phyloP scores from a whole-genome alignment of 768 basidiomycete species.

The Amanita pallidorosea region DNA sequence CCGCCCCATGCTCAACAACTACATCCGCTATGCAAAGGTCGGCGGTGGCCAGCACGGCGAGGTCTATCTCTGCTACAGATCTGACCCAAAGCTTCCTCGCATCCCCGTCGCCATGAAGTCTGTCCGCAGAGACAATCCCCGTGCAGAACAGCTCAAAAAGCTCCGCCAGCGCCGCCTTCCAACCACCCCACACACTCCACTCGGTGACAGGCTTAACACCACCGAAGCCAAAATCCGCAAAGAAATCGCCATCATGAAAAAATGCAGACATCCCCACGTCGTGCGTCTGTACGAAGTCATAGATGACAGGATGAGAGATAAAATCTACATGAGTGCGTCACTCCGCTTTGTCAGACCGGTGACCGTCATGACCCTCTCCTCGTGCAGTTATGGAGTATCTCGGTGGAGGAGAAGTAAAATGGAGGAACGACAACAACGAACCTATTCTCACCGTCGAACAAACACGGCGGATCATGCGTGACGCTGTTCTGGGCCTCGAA shows the following conservation, averaged over 20 bases:
- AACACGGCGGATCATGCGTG: slow-evolving; percentile 79
- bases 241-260: slow-evolving; percentile 99
- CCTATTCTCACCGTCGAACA: slow-evolving; percentile 81
- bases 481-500: slow-evolving; percentile 89
- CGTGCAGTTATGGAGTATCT: slow-evolving; percentile 88
- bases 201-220: slow-evolving; percentile 60
- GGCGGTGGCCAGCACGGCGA: slow-evolving; percentile 88
- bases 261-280: slow-evolving; percentile 82
- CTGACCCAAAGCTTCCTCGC: slow-evolving; percentile 36
- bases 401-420: slow-evolving; percentile 89
- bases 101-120: slow-evolving; percentile 61
- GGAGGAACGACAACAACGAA: slow-evolving; percentile 52
- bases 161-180: slow-evolving; percentile 26
- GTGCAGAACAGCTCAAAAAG: slow-evolving; percentile 34
- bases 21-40: slow-evolving; percentile 62
- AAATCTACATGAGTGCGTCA: slow-evolving; percentile 89
- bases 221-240: slow-evolving; percentile 78
- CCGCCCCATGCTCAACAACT: slow-evolving; percentile 70
- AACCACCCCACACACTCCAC: slow-evolving; percentile 37
- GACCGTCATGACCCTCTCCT: slow-evolving; percentile 6
- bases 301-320: slow-evolving; percentile 79
- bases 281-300: slow-evolving; percentile 90
- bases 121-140: slow-evolving; percentile 61
- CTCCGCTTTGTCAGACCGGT: neutral
- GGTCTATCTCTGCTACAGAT: slow-evolving; percentile 58